Percentiles rank a stretch among this genome's conserved stretches.
These are phyloP conservation scores for Penicillium brasilianum DNA, from an alignment of 2,329 filamentous ascomycete species.

Conservation along the genomic window DNA sequence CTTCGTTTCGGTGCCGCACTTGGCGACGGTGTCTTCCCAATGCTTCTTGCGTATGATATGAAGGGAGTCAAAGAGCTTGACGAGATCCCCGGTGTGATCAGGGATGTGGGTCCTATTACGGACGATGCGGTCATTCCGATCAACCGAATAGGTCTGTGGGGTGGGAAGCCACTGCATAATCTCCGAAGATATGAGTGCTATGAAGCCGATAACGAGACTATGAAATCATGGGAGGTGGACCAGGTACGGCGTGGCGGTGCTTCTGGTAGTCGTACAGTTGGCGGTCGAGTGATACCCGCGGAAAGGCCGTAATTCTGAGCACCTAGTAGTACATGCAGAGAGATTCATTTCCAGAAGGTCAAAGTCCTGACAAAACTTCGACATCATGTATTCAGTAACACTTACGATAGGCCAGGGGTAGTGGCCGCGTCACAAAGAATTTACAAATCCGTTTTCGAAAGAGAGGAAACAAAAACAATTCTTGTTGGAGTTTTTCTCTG, in stretches of 20 bases:
- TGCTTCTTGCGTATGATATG: conserved; percentile 12
- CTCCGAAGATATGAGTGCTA: conserved; percentile 11
- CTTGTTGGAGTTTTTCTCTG: neutral
- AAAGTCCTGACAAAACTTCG: neutral
- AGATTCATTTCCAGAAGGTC: neutral
- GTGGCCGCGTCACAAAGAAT: neutral
- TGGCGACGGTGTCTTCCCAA: conserved; percentile 15
- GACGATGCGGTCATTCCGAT: conserved; percentile 5
- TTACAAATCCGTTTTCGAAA: neutral
- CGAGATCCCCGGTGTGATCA: conserved; percentile 21
- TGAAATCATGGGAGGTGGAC: neutral
- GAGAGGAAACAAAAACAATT: neutral
- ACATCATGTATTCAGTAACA: neutral
- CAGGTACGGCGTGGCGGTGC: neutral
- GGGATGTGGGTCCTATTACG: conserved; percentile 3
- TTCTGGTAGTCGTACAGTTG: too few species aligned
- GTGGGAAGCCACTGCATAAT: conserved; percentile 6
- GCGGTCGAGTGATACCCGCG: neutral
- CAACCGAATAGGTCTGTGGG: conserved; percentile 11
- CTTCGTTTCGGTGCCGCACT: conserved; percentile 26
- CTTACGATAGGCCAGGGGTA: too few species aligned
- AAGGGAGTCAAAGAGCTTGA: conserved; percentile 17
- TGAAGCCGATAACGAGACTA: conserved; percentile 12
- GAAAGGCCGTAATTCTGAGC: neutral
- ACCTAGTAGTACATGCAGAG: neutral